phyloP scores from a whole-genome alignment of 2,329 filamentous ascomycete genomes.

The Penicillium freii region DNA sequence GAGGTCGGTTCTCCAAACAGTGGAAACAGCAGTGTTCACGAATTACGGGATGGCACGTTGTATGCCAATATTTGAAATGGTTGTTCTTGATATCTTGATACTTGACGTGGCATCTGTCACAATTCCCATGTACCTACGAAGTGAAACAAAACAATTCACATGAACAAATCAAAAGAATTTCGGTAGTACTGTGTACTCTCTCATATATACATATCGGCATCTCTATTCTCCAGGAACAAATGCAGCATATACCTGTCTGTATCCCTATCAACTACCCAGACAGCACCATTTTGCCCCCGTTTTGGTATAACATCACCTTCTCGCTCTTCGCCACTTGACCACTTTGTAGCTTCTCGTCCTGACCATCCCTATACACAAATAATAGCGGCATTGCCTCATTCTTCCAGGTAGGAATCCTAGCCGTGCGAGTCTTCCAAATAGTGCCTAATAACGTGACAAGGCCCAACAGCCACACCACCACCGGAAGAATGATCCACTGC shows the following conservation, averaged over 20 bases:
- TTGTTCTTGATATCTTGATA: not conserved
- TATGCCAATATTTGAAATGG: constrained; percentile 39
- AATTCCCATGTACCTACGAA: not conserved
- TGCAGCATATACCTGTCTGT: not conserved
- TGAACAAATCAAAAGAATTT: not conserved
- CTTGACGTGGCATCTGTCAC: not conserved
- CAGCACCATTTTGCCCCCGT: not conserved
- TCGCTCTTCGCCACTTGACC: not conserved
- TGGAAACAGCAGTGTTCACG: constrained; percentile 38
- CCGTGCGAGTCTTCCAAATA: too few relatives aligned
- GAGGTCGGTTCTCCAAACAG: constrained; percentile 41
- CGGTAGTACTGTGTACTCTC: not conserved
- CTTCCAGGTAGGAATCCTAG: too few relatives aligned
- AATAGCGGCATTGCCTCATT: too few relatives aligned
- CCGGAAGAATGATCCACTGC: too few relatives aligned
- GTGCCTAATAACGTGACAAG: too few relatives aligned
- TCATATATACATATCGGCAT: not conserved
- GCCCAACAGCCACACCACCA: too few relatives aligned
- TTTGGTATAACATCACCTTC: constrained; percentile 1
- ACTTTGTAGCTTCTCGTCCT: too few relatives aligned
- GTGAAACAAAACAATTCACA: not conserved
- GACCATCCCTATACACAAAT: too few relatives aligned
- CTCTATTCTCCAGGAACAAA: not conserved
- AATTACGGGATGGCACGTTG: constrained; percentile 44
- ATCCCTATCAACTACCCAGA: not conserved